These are phyloP conservation scores for Penicillium manginii DNA, from an alignment of 495 filamentous ascomycete species.

Conservation along the genomic window DNA sequence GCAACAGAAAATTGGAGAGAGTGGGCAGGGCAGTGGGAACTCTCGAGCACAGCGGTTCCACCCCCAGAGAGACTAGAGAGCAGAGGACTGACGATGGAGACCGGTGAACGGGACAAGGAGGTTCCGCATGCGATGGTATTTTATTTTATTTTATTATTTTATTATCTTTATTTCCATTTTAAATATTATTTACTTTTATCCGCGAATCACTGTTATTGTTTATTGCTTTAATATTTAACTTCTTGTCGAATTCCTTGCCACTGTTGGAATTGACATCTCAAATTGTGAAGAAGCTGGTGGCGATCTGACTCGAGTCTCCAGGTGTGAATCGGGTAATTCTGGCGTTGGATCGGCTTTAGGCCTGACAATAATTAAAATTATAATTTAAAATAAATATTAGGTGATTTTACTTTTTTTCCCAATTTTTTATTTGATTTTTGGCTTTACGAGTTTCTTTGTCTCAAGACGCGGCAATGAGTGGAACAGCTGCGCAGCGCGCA, in stretches of 20 bases:
- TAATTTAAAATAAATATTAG: not conserved
- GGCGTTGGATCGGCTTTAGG: conserved; percentile 14
- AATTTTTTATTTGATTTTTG: conserved; percentile 4
- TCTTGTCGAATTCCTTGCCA: conserved; percentile 16
- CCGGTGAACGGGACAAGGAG: conserved; percentile 28
- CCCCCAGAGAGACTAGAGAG: conserved; percentile 18
- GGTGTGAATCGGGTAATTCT: conserved; percentile 34
- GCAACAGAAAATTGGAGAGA: not conserved
- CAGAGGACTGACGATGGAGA: conserved; percentile 9
- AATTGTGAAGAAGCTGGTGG: conserved; percentile 19
- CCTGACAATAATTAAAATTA: not conserved
- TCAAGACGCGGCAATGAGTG: conserved; percentile 19
- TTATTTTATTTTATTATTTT: conserved; percentile 1
- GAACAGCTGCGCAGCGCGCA: conserved; percentile 10
- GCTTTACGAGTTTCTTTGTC: conserved; percentile 21
- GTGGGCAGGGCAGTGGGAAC: conserved; percentile 3
- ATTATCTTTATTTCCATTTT: not conserved
- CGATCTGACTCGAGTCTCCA: conserved; percentile 11
- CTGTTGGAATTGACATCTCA: conserved; percentile 24
- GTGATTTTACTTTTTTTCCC: conserved; percentile 15
- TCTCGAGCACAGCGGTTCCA: conserved; percentile 15
- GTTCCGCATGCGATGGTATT: conserved; percentile 13
- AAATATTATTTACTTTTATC: not conserved
- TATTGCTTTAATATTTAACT: too few relatives aligned
- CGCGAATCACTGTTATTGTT: not conserved